A percentile compares a stretch with the other conserved stretches of the same genome.
phyloP scores from a whole-genome alignment of 2,329 filamentous ascomycete genomes.

The Colletotrichum melonis region DNA sequence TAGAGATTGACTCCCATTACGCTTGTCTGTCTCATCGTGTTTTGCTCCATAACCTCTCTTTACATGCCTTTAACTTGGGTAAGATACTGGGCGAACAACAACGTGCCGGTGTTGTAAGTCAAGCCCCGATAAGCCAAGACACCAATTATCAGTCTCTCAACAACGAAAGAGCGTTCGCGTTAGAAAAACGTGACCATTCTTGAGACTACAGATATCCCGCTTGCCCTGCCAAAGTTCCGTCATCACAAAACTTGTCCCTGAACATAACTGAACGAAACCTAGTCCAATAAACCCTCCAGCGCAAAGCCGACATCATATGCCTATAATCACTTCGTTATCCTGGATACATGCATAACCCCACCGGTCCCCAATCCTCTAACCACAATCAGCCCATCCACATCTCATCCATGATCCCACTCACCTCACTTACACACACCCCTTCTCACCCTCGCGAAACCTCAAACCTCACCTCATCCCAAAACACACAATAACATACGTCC shows the following conservation, averaged over 20 bases:
- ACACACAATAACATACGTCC: background rate
- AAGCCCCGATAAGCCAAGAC: background rate
- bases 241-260: too few species aligned
- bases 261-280: background rate
- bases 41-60: background rate
- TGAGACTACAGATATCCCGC: background rate
- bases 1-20: too few species aligned
- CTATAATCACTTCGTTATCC: background rate
- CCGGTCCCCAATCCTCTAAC: background rate
- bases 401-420: background rate
- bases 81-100: background rate
- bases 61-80: background rate
- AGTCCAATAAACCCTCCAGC: background rate
- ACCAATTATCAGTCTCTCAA: background rate
- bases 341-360: conserved; percentile 13
- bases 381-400: conserved; percentile 28
- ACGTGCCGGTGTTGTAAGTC: background rate
- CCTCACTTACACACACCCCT: conserved; percentile 6
- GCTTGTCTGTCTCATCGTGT: background rate
- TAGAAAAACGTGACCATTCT: background rate
- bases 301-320: background rate
- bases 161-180: background rate
- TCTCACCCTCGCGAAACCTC: conserved; percentile 3
- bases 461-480: background rate
- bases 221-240: accelerated